Evolutionary conservation across 2,329 filamentous ascomycete genomes (phyloP).

Genomic region (Claviceps sp.): DNA sequence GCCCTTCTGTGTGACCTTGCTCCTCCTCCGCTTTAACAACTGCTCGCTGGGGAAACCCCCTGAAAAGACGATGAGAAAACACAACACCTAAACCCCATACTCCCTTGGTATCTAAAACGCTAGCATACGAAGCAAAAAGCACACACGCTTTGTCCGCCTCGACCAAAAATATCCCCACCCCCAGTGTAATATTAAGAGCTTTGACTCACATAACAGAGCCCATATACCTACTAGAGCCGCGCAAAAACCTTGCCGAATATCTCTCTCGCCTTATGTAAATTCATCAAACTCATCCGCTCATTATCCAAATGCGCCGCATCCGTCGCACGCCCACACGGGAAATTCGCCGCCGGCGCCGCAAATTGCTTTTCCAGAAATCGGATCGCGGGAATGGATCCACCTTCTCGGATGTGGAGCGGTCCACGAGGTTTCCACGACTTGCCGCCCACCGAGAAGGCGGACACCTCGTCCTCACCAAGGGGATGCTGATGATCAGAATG

Average conservation of each 20-base stretch:
- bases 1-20: no score
- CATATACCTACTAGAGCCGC: slow-evolving; percentile 31
- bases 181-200: no score
- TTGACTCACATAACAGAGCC: no score
- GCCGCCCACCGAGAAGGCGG: slow-evolving; percentile 1
- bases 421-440: slow-evolving; percentile 30
- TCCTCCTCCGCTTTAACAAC: no score
- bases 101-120: no score
- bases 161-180: no score
- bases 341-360: slow-evolving; percentile 73
- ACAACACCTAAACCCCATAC: no score
- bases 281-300: slow-evolving; percentile 76
- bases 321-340: slow-evolving; percentile 89
- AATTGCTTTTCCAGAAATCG: slow-evolving; percentile 93
- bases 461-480: background rate
- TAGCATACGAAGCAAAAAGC: no score
- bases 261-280: slow-evolving; percentile 80
- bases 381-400: slow-evolving; percentile 88
- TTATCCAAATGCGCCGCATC: slow-evolving; percentile 92
- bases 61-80: no score
- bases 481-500: no score
- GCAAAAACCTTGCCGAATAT: slow-evolving; percentile 82
- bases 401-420: slow-evolving; percentile 88
- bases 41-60: no score
- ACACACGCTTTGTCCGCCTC: no score